These are phyloP conservation scores for Solanum commersonii DNA, from an alignment of 257 asterid genomes.

Conservation along the genomic window DNA sequence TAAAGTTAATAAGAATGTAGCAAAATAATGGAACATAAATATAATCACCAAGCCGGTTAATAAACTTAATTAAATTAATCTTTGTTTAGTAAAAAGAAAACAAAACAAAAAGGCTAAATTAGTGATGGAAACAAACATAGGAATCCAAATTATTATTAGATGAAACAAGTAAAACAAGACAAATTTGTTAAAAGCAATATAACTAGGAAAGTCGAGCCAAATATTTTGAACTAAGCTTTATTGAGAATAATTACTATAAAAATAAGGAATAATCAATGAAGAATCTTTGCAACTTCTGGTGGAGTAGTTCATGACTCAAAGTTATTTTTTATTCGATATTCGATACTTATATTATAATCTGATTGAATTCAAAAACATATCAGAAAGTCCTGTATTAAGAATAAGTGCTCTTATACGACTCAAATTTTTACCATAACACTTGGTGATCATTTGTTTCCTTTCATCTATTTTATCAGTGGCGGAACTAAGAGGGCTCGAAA, in stretches of 20 bases:
- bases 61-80: background rate
- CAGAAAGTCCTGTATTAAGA: accelerated
- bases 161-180: conserved; percentile 14
- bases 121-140: background rate
- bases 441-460: background rate
- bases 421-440: background rate
- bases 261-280: background rate
- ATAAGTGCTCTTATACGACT: background rate
- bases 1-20: background rate
- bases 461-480: background rate
- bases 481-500: background rate
- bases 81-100: background rate
- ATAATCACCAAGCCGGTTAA: background rate
- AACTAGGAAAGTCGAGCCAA: background rate
- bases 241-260: no score
- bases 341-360: accelerated
- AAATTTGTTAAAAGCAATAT: background rate
- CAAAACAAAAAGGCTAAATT: background rate
- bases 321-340: accelerated
- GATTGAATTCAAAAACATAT: accelerated
- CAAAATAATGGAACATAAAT: background rate
- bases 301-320: background rate
- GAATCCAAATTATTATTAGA: conserved; percentile 2
- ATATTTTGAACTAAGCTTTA: background rate
- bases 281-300: background rate